A percentile compares a stretch with the other conserved stretches of the same genome.
These are phyloP conservation scores for Novakomyces olei DNA, from an alignment of 805 yeast genomes.

Conservation along the genomic window DNA sequence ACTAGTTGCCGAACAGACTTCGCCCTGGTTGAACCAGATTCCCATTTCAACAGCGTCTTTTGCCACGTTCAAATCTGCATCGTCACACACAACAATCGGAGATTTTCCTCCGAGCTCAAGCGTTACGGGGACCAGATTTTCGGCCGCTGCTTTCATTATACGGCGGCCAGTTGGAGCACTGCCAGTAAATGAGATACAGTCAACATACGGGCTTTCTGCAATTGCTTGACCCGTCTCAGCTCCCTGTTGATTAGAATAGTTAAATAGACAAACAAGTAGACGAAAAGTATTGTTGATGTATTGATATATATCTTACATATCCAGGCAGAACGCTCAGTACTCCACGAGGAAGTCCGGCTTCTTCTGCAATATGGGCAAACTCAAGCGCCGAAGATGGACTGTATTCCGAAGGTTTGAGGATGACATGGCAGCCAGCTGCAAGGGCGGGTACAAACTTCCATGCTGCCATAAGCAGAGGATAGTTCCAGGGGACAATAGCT, in stretches of 20 bases:
- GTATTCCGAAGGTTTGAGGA: conserved; percentile 53
- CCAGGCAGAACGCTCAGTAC: conserved; percentile 53
- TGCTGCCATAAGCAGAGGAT: conserved; percentile 26
- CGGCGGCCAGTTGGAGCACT: conserved; percentile 41
- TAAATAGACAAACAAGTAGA: too few relatives aligned
- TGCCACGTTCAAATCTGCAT: conserved; percentile 22
- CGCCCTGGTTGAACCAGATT: conserved; percentile 46
- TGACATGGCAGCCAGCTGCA: conserved; percentile 55
- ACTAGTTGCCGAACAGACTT: conserved; percentile 56
- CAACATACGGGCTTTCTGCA: conserved; percentile 21
- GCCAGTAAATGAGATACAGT: conserved; percentile 56
- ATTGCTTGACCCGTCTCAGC: conserved; percentile 2
- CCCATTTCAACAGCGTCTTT: conserved; percentile 42
- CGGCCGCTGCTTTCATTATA: conserved; percentile 45
- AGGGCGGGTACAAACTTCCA: conserved; percentile 73
- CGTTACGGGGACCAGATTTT: conserved; percentile 43
- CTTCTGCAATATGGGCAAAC: conserved; percentile 33
- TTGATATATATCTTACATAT: too few relatives aligned
- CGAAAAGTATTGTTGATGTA: too few relatives aligned
- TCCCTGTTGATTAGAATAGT: too few relatives aligned
- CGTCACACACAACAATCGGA: conserved; percentile 39
- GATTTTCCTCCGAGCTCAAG: conserved; percentile 66
- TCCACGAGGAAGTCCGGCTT: conserved; percentile 61
- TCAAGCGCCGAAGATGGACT: conserved; percentile 50
- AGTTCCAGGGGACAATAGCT: conserved; percentile 54